Conservation (phyloP, 805 yeast genomes). For the Yarrowia sp. region DNA sequence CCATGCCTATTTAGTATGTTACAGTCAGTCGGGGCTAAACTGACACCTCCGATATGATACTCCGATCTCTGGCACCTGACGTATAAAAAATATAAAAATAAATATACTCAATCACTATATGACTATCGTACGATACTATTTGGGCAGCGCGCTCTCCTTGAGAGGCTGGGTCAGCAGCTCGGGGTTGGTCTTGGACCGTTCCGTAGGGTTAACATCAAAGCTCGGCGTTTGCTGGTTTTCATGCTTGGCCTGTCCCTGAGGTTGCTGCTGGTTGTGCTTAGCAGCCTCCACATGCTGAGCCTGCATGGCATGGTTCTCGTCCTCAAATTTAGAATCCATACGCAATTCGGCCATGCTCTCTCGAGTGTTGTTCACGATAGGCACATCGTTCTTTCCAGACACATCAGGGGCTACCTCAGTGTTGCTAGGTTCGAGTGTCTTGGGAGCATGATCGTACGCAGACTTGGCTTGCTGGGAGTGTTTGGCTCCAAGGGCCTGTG, state of each 20-base stretch:
- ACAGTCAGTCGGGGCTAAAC: too few relatives aligned
- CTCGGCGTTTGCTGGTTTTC: neutral
- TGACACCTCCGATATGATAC: too few relatives aligned
- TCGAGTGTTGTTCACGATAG: neutral
- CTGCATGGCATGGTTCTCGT: neutral
- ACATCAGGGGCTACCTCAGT: neutral
- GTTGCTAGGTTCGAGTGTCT: neutral
- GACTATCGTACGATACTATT: neutral
- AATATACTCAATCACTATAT: neutral
- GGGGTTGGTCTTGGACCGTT: neutral
- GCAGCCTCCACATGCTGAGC: neutral
- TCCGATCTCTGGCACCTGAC: too few relatives aligned
- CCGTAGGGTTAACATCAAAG: neutral
- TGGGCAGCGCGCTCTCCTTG: slow-evolving; percentile 8
- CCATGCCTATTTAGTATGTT: too few relatives aligned
- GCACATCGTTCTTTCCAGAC: neutral
- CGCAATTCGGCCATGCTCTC: neutral
- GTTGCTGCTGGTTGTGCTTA: neutral
- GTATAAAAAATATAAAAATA: neutral
- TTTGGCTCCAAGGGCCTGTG: neutral
- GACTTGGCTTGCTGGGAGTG: neutral
- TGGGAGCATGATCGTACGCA: neutral
- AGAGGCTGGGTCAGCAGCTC: neutral
- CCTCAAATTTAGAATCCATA: neutral
- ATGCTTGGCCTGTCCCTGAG: neutral